These are phyloP conservation scores for Gillenia trifoliata DNA, from an alignment of 306 rosid species.

Conservation along the genomic window DNA sequence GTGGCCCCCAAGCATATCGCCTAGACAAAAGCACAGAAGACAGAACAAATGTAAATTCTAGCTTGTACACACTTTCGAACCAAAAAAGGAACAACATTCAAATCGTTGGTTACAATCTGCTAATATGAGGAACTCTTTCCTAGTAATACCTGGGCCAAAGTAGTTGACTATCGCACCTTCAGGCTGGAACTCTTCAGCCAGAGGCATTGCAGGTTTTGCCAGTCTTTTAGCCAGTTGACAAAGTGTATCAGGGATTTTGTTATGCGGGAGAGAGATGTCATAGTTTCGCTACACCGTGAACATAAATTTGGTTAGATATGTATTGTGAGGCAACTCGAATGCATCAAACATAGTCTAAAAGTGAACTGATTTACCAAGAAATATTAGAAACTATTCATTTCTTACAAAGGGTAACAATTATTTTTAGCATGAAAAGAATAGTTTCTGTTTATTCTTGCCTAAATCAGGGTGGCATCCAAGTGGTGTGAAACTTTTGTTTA, in stretches of 20 bases:
- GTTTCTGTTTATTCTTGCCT: not conserved
- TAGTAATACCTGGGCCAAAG: conserved; percentile 61
- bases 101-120: not conserved
- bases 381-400: not conserved
- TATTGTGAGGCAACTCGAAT: not conserved
- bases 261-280: conserved; percentile 65
- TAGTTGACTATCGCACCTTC: conserved; percentile 96
- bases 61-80: not conserved
- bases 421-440: not conserved
- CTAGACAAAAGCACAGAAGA: conserved; percentile 18
- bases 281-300: conserved; percentile 60
- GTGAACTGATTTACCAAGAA: not conserved
- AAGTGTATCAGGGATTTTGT: conserved; percentile 70
- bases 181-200: conserved; percentile 73
- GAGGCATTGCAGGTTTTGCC: conserved; percentile 82
- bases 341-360: not conserved
- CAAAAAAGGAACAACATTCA: not conserved
- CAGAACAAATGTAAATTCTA: conserved; percentile 2
- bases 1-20: conserved; percentile 91
- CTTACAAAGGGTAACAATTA: not conserved
- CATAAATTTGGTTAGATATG: conserved; percentile 4
- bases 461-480: not conserved
- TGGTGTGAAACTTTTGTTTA: not conserved
- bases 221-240: conserved; percentile 66
- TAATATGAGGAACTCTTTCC: not conserved